Conservation (phyloP, 352 stramenopile species). For the Globisporangium acanthophoron region DNA sequence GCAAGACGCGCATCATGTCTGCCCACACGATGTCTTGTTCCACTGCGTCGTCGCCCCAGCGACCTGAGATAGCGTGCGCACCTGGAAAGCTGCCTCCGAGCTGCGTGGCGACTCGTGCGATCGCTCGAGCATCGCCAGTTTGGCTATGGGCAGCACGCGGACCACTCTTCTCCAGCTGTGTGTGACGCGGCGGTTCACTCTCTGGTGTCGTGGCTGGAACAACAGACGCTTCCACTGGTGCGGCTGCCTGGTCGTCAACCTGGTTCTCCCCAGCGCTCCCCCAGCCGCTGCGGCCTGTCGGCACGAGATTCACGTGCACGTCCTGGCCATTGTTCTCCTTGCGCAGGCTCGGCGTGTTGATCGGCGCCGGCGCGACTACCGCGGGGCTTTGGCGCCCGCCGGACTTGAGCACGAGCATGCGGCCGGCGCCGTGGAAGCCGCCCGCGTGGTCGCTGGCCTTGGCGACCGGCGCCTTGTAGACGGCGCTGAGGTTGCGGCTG, state of each 20-base stretch:
- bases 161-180: not conserved
- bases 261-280: conserved; percentile 2
- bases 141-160: no score
- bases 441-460: conserved; percentile 27
- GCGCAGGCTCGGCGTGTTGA: conserved; percentile 77
- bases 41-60: conserved; percentile 72
- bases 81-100: not conserved
- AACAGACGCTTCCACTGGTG: not conserved
- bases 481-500: conserved; percentile 63
- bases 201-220: not conserved
- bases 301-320: conserved; percentile 32
- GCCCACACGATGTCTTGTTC: conserved; percentile 50
- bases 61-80: conserved; percentile 19
- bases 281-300: conserved; percentile 30
- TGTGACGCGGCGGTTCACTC: not conserved
- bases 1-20: conserved; percentile 18
- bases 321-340: conserved; percentile 48
- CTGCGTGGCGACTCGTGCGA: not conserved
- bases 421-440: conserved; percentile 19
- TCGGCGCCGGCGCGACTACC: conserved; percentile 34
- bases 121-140: not conserved
- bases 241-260: not conserved
- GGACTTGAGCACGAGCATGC: conserved; percentile 52
- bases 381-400: conserved; percentile 4
- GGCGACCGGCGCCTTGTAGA: conserved; percentile 56